A percentile compares a stretch with the other conserved stretches of the same genome.
These are phyloP conservation scores for Xylaria flabelliformis DNA, from an alignment of 495 filamentous ascomycete genomes.

Conservation along the genomic window DNA sequence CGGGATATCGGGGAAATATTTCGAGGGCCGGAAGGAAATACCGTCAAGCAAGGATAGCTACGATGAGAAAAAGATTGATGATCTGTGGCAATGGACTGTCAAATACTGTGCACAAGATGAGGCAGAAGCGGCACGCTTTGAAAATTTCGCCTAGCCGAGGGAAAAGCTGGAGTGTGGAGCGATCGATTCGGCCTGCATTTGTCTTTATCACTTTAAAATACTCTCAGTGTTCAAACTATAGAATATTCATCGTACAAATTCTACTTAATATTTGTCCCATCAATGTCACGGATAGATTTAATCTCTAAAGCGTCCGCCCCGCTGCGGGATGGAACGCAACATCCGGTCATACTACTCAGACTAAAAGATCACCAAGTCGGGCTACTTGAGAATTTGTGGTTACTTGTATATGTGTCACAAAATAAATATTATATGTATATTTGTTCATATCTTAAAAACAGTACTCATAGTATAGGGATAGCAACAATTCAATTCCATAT, in stretches of 20 bases:
- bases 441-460: background rate
- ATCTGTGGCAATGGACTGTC: conserved; percentile 59
- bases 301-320: background rate
- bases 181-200: background rate
- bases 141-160: conserved; percentile 19
- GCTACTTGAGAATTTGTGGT: background rate
- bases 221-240: background rate
- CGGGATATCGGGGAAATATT: conserved; percentile 48
- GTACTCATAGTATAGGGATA: background rate
- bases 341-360: background rate
- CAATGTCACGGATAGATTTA: background rate
- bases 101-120: conserved; percentile 46
- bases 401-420: background rate
- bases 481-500: background rate
- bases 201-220: background rate
- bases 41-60: conserved; percentile 48
- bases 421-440: background rate
- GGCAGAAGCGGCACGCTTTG: conserved; percentile 42
- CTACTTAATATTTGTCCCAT: background rate
- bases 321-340: background rate
- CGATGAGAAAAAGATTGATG: conserved; percentile 51
- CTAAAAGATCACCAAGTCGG: background rate
- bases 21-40: conserved; percentile 45
- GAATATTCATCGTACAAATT: background rate
- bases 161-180: background rate